Evolutionary conservation across 140 eudicot species (phyloP).

Genomic region (Bidens hawaiensis): DNA sequence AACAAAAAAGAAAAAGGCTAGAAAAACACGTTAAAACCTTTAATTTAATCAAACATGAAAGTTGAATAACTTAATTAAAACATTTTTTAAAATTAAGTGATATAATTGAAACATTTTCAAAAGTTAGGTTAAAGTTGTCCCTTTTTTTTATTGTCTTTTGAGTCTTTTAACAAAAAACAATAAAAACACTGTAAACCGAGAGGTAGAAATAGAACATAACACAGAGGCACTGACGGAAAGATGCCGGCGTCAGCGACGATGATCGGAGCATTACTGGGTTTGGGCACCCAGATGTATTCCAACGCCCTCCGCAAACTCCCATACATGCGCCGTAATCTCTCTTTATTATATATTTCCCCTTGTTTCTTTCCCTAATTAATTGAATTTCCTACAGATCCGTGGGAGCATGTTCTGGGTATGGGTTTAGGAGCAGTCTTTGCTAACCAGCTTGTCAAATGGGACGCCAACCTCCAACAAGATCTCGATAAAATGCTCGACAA

Average conservation of each 20-base stretch:
- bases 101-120: too few relatives aligned
- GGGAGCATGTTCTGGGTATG: slow-evolving; percentile 96
- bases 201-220: too few relatives aligned
- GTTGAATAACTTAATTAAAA: too few relatives aligned
- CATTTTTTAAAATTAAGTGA: too few relatives aligned
- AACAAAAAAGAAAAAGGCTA: too few relatives aligned
- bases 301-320: slow-evolving; percentile 97
- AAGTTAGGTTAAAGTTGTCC: too few relatives aligned
- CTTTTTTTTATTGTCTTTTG: too few relatives aligned
- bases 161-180: too few relatives aligned
- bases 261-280: slow-evolving; percentile 89
- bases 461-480: slow-evolving; percentile 66
- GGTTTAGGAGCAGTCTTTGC: slow-evolving; percentile 85
- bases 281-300: slow-evolving; percentile 96
- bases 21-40: too few relatives aligned
- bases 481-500: slow-evolving; percentile 84
- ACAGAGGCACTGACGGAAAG: not conserved
- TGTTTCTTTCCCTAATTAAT: not conserved
- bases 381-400: slow-evolving; percentile 56
- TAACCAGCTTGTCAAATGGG: slow-evolving; percentile 92
- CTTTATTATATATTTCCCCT: not conserved
- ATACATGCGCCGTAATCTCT: slow-evolving; percentile 82
- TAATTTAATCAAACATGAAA: too few relatives aligned
- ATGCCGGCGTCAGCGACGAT: slow-evolving; percentile 95
- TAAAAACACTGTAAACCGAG: too few relatives aligned